phyloP scores from a whole-genome alignment of 768 basidiomycete genomes.

The Obba rivulosa region DNA sequence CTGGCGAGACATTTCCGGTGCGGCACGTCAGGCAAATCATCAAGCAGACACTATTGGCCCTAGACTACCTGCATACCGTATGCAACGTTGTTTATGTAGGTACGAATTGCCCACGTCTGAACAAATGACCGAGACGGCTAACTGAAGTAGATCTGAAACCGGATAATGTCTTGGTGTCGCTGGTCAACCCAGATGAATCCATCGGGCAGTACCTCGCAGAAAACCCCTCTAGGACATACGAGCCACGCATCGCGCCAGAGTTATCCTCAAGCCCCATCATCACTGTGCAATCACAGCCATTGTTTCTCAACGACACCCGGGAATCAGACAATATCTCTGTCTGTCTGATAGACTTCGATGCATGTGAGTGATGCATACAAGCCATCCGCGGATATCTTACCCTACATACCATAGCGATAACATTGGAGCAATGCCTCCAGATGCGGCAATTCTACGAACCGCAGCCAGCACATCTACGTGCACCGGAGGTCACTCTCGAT shows the following conservation, averaged over 20 bases:
- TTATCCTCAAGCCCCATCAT: not conserved
- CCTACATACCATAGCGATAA: not conserved
- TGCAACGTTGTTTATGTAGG: slow-evolving; percentile 20
- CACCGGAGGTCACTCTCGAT: not conserved
- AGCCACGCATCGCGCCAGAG: not conserved
- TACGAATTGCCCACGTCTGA: not conserved
- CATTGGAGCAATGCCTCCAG: too few species aligned
- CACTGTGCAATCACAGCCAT: not conserved
- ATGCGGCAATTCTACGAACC: not conserved
- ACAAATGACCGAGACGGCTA: too few species aligned
- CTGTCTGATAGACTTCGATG: not conserved
- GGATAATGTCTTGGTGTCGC: not conserved
- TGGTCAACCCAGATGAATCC: not conserved
- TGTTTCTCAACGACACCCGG: not conserved
- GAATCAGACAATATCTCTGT: not conserved
- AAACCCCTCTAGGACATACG: not conserved
- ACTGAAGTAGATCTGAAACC: not conserved
- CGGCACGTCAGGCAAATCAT: slow-evolving; percentile 13
- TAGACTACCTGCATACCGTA: slow-evolving; percentile 24
- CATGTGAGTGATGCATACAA: not conserved
- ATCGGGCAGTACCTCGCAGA: not conserved
- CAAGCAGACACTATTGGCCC: slow-evolving; percentile 23
- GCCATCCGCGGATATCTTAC: too few species aligned
- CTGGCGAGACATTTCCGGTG: slow-evolving; percentile 2
- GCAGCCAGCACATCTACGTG: not conserved